phyloP scores from a whole-genome alignment of 1,284 basidiomycete species.

The Gymnopus androsaceus region DNA sequence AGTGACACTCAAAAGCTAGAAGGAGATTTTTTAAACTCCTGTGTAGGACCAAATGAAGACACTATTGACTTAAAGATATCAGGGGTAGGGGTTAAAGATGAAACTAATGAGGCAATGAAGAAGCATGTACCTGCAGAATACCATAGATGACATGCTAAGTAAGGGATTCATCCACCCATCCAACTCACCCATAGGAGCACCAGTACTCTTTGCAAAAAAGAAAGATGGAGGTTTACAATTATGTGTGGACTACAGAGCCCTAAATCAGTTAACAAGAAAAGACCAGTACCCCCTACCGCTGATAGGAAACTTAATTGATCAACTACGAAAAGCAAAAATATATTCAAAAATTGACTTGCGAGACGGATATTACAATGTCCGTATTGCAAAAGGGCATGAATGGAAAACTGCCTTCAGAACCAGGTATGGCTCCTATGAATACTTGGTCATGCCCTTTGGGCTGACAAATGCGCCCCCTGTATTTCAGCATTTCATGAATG shows the following conservation, averaged over 20 bases:
- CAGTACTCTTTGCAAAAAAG: slow-evolving; percentile 10
- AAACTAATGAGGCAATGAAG: neutral
- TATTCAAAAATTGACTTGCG: slow-evolving; percentile 1
- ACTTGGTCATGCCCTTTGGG: neutral
- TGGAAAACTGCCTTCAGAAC: slow-evolving; percentile 7
- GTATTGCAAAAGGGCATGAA: slow-evolving; percentile 1
- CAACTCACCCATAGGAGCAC: slow-evolving; percentile 5
- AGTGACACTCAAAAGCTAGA: too few species aligned
- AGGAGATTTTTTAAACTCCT: too few species aligned
- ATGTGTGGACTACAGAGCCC: too few species aligned
- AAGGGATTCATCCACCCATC: neutral
- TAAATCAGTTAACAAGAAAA: too few species aligned
- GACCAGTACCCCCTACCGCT: too few species aligned
- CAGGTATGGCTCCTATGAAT: neutral
- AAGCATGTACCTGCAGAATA: neutral
- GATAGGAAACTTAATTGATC: neutral
- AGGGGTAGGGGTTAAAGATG: neutral
- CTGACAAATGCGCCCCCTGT: slow-evolving; percentile 2
- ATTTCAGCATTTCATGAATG: slow-evolving; percentile 37
- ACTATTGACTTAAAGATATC: neutral
- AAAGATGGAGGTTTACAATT: slow-evolving; percentile 7
- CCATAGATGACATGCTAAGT: neutral
- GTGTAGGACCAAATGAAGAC: neutral
- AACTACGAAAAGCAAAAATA: neutral
- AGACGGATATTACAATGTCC: neutral